A percentile compares a stretch with the other conserved stretches of the same genome.
Evolutionary conservation across 306 rosid genomes (phyloP).

Genomic region (Vigna trinervia): DNA sequence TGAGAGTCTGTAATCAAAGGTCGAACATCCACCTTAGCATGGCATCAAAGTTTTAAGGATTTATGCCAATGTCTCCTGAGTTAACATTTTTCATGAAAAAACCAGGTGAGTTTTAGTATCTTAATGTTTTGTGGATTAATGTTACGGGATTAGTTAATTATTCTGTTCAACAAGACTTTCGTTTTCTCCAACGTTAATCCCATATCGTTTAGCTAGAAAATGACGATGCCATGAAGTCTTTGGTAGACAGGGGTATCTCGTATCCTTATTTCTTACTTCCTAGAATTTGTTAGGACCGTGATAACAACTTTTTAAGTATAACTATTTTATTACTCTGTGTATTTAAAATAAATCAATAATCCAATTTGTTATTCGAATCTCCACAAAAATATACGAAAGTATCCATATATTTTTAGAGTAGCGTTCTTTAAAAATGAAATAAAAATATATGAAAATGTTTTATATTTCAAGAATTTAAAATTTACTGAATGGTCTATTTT

Average conservation of each 20-base stretch:
- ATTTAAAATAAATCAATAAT: too few relatives aligned
- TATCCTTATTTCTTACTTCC: background rate
- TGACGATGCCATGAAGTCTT: background rate
- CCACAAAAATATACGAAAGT: background rate
- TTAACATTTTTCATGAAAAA: conserved; percentile 1
- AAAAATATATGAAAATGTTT: background rate
- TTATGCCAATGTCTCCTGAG: background rate
- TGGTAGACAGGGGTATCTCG: background rate
- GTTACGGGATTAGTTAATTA: background rate
- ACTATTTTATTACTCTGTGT: too few relatives aligned
- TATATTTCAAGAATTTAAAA: background rate
- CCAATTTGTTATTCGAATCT: background rate
- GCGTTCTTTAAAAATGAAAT: background rate
- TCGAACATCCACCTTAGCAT: conserved; percentile 15
- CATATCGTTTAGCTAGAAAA: background rate
- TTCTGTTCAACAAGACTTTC: background rate
- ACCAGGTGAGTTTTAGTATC: background rate
- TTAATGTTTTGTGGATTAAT: background rate
- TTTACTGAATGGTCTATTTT: background rate
- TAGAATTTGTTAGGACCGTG: background rate
- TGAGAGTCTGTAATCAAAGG: conserved; percentile 8
- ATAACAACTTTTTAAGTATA: too few relatives aligned
- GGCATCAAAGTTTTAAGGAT: conserved; percentile 16
- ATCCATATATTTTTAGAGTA: background rate
- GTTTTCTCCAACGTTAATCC: background rate